Base-by-base conservation (phyloP, 2,329 filamentous ascomycete species). In the Fusarium luffae region DNA sequence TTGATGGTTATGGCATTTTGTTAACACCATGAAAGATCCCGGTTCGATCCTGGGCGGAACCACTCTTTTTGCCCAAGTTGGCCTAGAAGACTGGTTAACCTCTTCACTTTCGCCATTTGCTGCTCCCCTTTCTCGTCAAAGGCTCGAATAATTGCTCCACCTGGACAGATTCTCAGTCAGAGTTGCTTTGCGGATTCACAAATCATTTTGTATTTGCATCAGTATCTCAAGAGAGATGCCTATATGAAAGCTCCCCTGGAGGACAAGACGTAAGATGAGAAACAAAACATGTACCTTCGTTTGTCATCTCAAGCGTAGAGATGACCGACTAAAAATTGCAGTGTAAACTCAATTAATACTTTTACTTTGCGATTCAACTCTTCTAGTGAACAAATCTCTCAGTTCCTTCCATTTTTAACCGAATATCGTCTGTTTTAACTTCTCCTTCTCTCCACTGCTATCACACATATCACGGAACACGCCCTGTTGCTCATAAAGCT, bases 391-490 rank as follows among this genome's bases (percentile, higher is more conserved):
- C 18, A 23, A 27, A 16, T n/a, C n/a, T 32, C 21, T 4, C 12
- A 12, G 4, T 58, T 23, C 18, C n/a, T 44, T 49, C 19, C 16
- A 34, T 16, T 40, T 18, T 50, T 4, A 50, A 18, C 56, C 76
- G 52, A 81, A 75, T 54, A 87, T 83, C 14, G 87, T 83, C 27
- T 79, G 79, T 67, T 78, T 80, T 65, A 89, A 71, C 76, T 83
- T 85, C 2, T 87, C 84, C 74, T 80, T 85, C 80, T 89, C 88
- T 0, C 88, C 88, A 69, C 86, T 89, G 75, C 87, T 85, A 76
- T 86, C 83, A 42, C 88, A 88, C 87, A 92, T 88, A n/a, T 84
- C 84, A 59, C 83, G 83, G 75, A 92, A 92, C 3, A 88, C 79
- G 7, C 86, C 81, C 21, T 85, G 79, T 74, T 78, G 82, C 54